Conservation (phyloP, 441 rosid genomes). For the Arabidopsis lyrata region DNA sequence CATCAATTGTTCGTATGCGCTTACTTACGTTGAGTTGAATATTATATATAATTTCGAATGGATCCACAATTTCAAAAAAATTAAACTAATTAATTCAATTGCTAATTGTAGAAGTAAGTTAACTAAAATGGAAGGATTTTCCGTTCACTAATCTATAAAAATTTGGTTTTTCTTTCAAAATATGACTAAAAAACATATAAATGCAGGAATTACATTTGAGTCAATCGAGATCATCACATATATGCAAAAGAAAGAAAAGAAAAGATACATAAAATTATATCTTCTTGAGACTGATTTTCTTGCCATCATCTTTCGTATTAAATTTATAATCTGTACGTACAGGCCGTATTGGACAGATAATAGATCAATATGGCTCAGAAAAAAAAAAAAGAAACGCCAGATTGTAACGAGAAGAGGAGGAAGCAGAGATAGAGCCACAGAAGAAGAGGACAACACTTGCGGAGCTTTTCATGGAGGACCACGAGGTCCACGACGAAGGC, state of each 20-base stretch:
- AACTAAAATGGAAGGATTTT: too few species aligned
- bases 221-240: too few species aligned
- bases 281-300: background rate
- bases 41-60: background rate
- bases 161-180: too few species aligned
- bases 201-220: too few species aligned
- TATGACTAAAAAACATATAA: too few species aligned
- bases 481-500: slow-evolving; percentile 33
- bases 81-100: too few species aligned
- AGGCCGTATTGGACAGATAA: slow-evolving; percentile 29
- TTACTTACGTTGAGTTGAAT: background rate
- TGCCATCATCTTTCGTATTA: background rate
- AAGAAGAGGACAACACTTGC: slow-evolving; percentile 81
- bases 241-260: too few species aligned
- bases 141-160: too few species aligned
- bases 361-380: too few species aligned
- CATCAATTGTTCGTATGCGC: background rate
- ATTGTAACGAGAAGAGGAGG: background rate
- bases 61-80: background rate
- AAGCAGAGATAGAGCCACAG: slow-evolving; percentile 39
- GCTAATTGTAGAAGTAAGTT: too few species aligned
- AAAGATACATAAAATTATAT: background rate
- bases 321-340: background rate
- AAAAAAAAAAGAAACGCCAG: slow-evolving; percentile 3
- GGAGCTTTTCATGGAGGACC: slow-evolving; percentile 78